A percentile compares a stretch with the other conserved stretches of the same genome.
These are phyloP conservation scores for Talaromyces sp. DNA, from an alignment of 2,329 filamentous ascomycete genomes.

Conservation along the genomic window DNA sequence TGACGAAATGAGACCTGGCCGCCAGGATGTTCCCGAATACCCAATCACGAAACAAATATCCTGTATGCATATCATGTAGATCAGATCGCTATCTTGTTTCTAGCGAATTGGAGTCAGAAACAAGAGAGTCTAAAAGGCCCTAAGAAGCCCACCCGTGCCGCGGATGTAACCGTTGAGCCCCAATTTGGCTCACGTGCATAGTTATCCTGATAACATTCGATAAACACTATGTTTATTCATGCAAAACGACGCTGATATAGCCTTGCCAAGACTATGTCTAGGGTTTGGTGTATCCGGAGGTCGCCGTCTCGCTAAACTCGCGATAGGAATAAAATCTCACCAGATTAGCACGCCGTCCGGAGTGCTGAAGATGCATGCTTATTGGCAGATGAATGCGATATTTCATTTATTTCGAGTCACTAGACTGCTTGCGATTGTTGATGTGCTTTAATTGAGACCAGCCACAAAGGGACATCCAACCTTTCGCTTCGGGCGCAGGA, in stretches of 20 bases:
- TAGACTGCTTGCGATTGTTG: neutral
- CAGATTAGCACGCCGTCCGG: neutral
- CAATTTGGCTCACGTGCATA: neutral
- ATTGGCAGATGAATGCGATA: neutral
- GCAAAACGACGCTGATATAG: neutral
- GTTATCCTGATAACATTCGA: neutral
- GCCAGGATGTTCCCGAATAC: neutral
- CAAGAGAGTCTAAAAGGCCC: neutral
- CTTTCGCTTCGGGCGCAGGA: neutral
- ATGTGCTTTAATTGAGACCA: neutral
- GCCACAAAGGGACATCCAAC: neutral
- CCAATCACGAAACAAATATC: neutral
- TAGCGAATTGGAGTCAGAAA: neutral
- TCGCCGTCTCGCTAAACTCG: conserved; percentile 1
- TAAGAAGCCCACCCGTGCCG: neutral
- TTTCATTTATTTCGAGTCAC: too few relatives aligned
- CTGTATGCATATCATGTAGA: neutral
- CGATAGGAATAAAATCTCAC: neutral
- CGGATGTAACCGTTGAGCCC: conserved; percentile 10
- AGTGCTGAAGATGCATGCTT: neutral
- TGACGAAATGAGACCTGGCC: neutral
- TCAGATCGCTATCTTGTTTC: neutral
- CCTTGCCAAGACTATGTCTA: neutral
- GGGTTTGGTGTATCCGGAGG: neutral
- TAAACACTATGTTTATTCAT: neutral